Evolutionary conservation across 768 basidiomycete species (phyloP), one percentile per base, ranked within the genome.

Genomic region (Mycena olivaceomarginata): DNA sequence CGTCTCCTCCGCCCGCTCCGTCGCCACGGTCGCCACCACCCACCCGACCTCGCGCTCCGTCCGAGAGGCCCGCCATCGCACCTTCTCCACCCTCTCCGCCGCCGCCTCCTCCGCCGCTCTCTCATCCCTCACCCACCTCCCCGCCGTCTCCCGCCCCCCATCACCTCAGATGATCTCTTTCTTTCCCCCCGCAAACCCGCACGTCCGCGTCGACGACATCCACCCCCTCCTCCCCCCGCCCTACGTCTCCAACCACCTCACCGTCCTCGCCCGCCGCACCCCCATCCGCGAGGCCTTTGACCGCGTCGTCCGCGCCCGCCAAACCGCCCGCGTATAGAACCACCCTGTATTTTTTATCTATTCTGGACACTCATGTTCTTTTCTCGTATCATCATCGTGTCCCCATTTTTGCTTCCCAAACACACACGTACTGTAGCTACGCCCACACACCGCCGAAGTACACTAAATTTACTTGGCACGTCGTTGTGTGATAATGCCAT

Each of bases 161-260:
- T 88, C 86, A 20, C 89, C 88, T 13, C 91, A 91, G 72, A 83
- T 92, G 67, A 88, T 92, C 8, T 86, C 90, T 10, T 90, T 92
- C 84, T 95, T 96, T 85, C 94, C 95, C 11, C 89, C 91, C 0
- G 84, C 86, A n/a, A 93, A 91, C 71, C 88, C 91, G 64, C 85
- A 91, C 70, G 85, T 91, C 64, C 86, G 91, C 67, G 85, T 91
- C 22, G 93, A 95, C 81, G 87, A 85, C 37, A 91, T 94, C 11
- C 95, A 96, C 82, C 91, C 94, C 0, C 87, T 95, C 20, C 88
- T 96, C 31, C 95, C 95, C 0, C 90, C 91, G 4, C 94, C 94
- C 56, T 95, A 95, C 81, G 83, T 94, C 76, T 90, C 87, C 79
- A 91, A 93, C 73, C 95, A 96, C 74, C 86, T 95, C 83, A 94